Conservation (phyloP, 2,329 filamentous ascomycete species). For the Xylariaceae sp. region DNA sequence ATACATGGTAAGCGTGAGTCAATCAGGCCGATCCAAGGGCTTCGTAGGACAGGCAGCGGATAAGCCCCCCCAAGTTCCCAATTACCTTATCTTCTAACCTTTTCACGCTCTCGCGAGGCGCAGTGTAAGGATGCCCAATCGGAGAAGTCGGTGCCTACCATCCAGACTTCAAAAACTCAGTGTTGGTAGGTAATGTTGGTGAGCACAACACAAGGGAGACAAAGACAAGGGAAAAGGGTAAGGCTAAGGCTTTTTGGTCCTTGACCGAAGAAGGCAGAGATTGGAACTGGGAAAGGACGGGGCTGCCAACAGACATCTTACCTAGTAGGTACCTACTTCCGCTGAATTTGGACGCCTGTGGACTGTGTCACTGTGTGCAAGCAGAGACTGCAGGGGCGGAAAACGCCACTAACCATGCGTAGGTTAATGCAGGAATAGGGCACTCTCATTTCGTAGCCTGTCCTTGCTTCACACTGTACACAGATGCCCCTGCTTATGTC, state of each 20-base stretch:
- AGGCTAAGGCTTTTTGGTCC: slow-evolving; percentile 4
- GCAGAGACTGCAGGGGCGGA: not conserved
- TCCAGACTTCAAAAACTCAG: slow-evolving; percentile 6
- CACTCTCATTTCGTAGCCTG: too few species aligned
- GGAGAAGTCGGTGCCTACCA: slow-evolving; percentile 6
- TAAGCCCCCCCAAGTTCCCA: not conserved
- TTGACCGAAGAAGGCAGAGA: slow-evolving; percentile 11
- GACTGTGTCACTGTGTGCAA: too few species aligned
- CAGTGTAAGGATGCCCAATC: slow-evolving; percentile 5
- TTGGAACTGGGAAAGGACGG: slow-evolving; percentile 6
- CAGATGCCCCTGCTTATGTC: too few species aligned
- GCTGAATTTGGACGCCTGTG: not conserved
- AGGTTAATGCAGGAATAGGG: too few species aligned
- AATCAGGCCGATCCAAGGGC: slow-evolving; percentile 3
- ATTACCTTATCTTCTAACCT: slow-evolving; percentile 3
- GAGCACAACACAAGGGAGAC: slow-evolving; percentile 10
- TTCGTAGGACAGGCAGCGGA: slow-evolving; percentile 5
- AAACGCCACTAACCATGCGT: not conserved
- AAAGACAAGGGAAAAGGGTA: slow-evolving; percentile 15
- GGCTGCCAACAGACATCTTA: slow-evolving; percentile 3
- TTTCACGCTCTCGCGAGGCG: slow-evolving; percentile 10
- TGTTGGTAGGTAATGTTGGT: slow-evolving; percentile 8
- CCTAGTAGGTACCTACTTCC: not conserved
- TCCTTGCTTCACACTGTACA: too few species aligned
- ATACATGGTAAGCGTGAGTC: slow-evolving; percentile 5